Conservation (phyloP, 2,329 filamentous ascomycete genomes). For the Pseudogymnoascus verrucosus region DNA sequence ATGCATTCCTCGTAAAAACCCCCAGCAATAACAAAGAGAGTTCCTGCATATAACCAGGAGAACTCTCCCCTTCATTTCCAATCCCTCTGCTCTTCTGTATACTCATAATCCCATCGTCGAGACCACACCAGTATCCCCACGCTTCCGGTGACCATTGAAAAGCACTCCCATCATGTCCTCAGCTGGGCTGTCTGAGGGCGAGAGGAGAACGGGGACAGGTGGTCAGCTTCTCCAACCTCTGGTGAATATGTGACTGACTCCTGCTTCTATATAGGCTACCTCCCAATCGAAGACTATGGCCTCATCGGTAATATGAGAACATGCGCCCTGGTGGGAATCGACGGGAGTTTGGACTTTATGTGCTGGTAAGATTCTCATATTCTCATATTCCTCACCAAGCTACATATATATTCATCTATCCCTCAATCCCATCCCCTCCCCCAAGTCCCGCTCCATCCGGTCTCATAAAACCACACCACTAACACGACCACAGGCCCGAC, state of each 20-base stretch:
- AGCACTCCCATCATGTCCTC: neutral
- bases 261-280: conserved; percentile 19
- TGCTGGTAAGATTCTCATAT: conserved; percentile 49
- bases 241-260: neutral
- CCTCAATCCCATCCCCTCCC: neutral
- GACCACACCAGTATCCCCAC: neutral
- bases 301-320: conserved; percentile 77
- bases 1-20: neutral
- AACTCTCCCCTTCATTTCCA: neutral
- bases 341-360: conserved; percentile 69
- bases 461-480: neutral
- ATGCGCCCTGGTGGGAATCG: conserved; percentile 65
- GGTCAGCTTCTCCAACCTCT: neutral
- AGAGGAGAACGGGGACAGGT: neutral
- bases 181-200: neutral
- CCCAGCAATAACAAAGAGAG: neutral
- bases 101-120: neutral
- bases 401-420: neutral
- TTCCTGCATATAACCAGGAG: neutral
- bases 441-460: neutral
- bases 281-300: conserved; percentile 64
- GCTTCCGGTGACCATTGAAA: neutral
- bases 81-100: neutral
- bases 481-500: conserved; percentile 48
- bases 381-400: neutral